Percentiles rank a stretch among this genome's conserved stretches.
Conservation (phyloP, 2,329 filamentous ascomycete genomes). For the Aspergillus piperis region DNA sequence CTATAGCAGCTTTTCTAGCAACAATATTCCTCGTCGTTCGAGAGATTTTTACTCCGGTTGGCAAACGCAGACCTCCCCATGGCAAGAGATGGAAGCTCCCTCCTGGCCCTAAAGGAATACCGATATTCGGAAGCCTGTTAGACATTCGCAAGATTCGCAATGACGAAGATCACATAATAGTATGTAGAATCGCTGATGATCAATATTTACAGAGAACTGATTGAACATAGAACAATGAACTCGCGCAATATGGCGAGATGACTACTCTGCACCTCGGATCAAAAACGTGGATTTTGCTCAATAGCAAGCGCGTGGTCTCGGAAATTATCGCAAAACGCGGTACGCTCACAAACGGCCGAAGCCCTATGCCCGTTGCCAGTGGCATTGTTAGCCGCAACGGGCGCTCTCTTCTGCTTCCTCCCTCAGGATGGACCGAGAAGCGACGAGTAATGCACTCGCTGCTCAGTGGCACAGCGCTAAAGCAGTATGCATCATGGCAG, state of each 20-base stretch:
- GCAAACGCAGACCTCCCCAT: conserved; percentile 14
- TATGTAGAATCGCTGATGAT: background rate
- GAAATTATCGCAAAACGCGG: conserved; percentile 44
- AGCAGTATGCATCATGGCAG: conserved; percentile 36
- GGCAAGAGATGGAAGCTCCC: conserved; percentile 24
- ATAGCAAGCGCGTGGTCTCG: conserved; percentile 41
- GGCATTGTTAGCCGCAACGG: conserved; percentile 38
- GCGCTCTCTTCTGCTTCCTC: conserved; percentile 37
- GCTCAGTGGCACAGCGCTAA: conserved; percentile 38
- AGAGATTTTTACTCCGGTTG: conserved; percentile 16
- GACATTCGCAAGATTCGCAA: too few species aligned
- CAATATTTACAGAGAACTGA: too few species aligned
- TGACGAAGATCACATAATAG: background rate
- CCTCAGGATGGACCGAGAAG: conserved; percentile 38
- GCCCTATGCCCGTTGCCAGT: conserved; percentile 39
- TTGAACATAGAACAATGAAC: conserved; percentile 5
- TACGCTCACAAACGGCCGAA: conserved; percentile 36
- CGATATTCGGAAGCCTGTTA: conserved; percentile 24
- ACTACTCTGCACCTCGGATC: conserved; percentile 34
- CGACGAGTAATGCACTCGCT: conserved; percentile 45
- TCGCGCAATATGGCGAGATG: conserved; percentile 35
- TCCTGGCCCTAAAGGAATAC: conserved; percentile 25
- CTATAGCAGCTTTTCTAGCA: conserved; percentile 3
- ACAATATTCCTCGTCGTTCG: conserved; percentile 12
- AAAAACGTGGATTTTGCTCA: conserved; percentile 49